These are phyloP conservation scores for Globisporangium mamillatum DNA, from an alignment of 352 stramenopile species.

Conservation along the genomic window DNA sequence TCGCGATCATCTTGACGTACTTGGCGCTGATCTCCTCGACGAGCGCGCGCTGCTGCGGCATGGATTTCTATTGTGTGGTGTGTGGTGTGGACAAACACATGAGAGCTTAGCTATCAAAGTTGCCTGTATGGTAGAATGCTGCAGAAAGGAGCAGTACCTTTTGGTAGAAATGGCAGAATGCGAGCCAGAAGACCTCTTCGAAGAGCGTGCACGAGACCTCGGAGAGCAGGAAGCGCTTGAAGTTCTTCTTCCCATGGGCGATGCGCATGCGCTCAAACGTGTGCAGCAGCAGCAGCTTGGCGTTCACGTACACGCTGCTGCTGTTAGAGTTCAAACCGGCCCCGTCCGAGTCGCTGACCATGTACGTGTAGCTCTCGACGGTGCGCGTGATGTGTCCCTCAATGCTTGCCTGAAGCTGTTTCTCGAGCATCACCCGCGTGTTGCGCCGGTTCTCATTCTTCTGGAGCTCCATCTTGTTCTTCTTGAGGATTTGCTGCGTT, in stretches of 20 bases:
- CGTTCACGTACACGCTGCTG: conserved; percentile 59
- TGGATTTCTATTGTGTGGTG: conserved; percentile 39
- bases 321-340: conserved; percentile 10
- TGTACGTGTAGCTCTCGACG: conserved; percentile 70
- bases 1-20: conserved; percentile 81
- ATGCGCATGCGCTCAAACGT: conserved; percentile 83
- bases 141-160: conserved; percentile 23
- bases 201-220: conserved; percentile 78
- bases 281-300: conserved; percentile 80
- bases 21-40: conserved; percentile 65
- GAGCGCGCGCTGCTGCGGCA: conserved; percentile 58
- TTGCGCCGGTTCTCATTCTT: conserved; percentile 77
- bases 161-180: conserved; percentile 89
- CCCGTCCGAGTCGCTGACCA: conserved; percentile 12
- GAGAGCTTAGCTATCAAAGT: neutral
- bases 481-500: conserved; percentile 71
- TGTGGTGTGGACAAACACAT: neutral
- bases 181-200: conserved; percentile 88
- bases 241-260: conserved; percentile 64
- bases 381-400: conserved; percentile 87
- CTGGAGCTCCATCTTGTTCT: conserved; percentile 75
- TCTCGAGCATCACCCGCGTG: conserved; percentile 73
- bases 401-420: conserved; percentile 85
- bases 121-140: too few relatives aligned
- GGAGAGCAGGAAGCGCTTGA: conserved; percentile 82